Evolutionary conservation across 768 basidiomycete species (phyloP).

Genomic region (Hysterangium stoloniferum): DNA sequence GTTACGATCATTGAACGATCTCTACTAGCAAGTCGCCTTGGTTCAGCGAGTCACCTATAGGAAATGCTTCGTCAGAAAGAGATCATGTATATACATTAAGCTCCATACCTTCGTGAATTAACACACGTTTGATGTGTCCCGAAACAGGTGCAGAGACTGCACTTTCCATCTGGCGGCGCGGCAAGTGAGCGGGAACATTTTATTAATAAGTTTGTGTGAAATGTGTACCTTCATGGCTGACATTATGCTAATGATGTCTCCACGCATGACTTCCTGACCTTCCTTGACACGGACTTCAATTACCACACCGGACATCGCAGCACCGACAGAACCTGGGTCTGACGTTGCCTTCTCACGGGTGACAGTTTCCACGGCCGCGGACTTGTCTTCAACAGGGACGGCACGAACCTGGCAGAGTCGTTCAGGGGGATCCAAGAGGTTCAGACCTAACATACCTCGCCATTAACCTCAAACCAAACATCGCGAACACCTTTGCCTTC

Average conservation of each 20-base stretch:
- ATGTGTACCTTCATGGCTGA: slow-evolving; percentile 83
- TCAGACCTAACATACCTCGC: slow-evolving; percentile 52
- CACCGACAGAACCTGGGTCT: slow-evolving; percentile 95
- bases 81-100: slow-evolving; percentile 4
- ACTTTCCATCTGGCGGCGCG: slow-evolving; percentile 78
- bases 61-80: neutral
- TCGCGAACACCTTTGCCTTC: slow-evolving; percentile 89
- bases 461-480: slow-evolving; percentile 98
- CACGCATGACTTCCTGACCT: slow-evolving; percentile 95
- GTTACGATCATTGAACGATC: slow-evolving; percentile 65
- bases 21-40: slow-evolving; percentile 90
- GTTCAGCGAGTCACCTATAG: slow-evolving; percentile 82
- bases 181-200: neutral
- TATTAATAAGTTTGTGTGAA: neutral
- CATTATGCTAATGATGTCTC: slow-evolving; percentile 74
- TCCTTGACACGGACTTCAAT: slow-evolving; percentile 98
- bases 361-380: slow-evolving; percentile 92
- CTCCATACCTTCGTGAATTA: slow-evolving; percentile 71
- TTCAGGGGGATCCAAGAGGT: slow-evolving; percentile 10
- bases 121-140: slow-evolving; percentile 90
- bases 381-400: slow-evolving; percentile 92
- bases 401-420: slow-evolving; percentile 67
- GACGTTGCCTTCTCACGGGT: slow-evolving; percentile 89
- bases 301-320: slow-evolving; percentile 96
- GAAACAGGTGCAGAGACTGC: slow-evolving; percentile 94